Evolutionary conservation across 1,284 basidiomycete genomes (phyloP), one percentile per base, ranked within the genome.

Genomic region (Cryptococcus neoformans): DNA sequence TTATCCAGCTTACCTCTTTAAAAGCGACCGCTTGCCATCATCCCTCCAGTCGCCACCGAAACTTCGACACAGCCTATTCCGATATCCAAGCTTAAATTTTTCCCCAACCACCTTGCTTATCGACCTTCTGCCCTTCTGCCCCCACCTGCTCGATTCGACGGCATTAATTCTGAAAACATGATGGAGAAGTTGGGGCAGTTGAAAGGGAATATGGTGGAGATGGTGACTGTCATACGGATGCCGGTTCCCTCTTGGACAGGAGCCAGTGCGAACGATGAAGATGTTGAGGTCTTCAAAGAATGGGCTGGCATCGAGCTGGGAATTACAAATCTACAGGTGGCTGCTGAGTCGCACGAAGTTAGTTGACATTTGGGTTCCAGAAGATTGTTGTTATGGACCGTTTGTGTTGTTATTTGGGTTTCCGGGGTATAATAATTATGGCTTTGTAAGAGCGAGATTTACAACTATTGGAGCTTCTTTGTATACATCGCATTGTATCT

Each of bases 71-170:
- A 28, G 10, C 49, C 49, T 6, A 49, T 60, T 14, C 66, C 66
- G 5, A 34, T 44, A 16, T 73, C 70, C 10, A 21, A 37, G 3
- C 47, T 76, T 10, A 65, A 67, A 2, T 74, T 57, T 46, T 76
- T 76, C 59, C 74, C 74, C 7, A 69, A 70, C 57, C 71, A 73
- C 45, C 67, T 75, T 39, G 70, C 72, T 0, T 76, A 76, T 55
- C 63, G 64, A 12, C 62, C 67, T 9, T 55, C 58, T n/a, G 62
- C 67, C 3, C 59, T 70, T 47, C 46, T 62, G 0, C 67, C 72
- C 1, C 62, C 60, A 1, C 63, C 67, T 9, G 58, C 66, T 8
- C 62, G 66, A 7, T 71, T 67, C 53, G 12, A 42, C 37, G 35
- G 47, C 42, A 41, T 49, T 14, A 41, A 48, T 2, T 35, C 47